Percentiles rank a stretch among this genome's conserved stretches.
Conservation (phyloP, 257 asterid genomes). For the Salvia splendens region DNA sequence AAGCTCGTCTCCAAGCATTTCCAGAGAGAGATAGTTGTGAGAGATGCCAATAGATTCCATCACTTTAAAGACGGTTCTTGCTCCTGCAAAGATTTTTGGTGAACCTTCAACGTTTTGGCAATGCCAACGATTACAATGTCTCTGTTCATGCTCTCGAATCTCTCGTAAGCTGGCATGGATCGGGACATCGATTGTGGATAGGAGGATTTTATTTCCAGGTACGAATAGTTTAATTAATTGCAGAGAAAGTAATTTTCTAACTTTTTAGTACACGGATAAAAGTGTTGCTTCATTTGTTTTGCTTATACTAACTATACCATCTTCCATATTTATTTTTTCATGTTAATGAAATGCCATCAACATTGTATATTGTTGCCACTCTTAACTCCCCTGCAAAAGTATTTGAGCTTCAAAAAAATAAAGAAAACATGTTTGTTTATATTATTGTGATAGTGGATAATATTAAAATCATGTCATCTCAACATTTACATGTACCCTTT, state of each 20-base stretch:
- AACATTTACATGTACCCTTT: no score
- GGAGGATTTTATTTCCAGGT: not conserved
- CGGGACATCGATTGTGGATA: not conserved
- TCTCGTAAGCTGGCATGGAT: not conserved
- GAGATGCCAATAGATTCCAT: slow-evolving; percentile 82
- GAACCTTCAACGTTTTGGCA: slow-evolving; percentile 20
- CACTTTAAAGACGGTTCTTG: slow-evolving; percentile 74
- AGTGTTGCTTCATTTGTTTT: not conserved
- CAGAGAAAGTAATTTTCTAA: not conserved
- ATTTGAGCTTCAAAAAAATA: not conserved
- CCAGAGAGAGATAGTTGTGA: slow-evolving; percentile 58
- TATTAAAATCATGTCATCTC: no score
- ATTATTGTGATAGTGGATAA: no score
- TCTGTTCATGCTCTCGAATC: slow-evolving; percentile 9
- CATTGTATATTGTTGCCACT: not conserved
- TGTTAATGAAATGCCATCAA: not conserved
- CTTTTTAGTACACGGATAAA: not conserved
- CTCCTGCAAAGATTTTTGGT: slow-evolving; percentile 92
- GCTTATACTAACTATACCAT: not conserved
- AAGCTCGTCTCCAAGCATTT: slow-evolving; percentile 58
- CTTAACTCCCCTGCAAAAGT: not conserved
- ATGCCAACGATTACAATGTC: not conserved
- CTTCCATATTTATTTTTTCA: not conserved
- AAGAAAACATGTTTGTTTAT: not conserved
- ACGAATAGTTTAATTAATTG: not conserved